phyloP scores from a whole-genome alignment of 2,329 filamentous ascomycete species.

The Mycocentrospora acerina region DNA sequence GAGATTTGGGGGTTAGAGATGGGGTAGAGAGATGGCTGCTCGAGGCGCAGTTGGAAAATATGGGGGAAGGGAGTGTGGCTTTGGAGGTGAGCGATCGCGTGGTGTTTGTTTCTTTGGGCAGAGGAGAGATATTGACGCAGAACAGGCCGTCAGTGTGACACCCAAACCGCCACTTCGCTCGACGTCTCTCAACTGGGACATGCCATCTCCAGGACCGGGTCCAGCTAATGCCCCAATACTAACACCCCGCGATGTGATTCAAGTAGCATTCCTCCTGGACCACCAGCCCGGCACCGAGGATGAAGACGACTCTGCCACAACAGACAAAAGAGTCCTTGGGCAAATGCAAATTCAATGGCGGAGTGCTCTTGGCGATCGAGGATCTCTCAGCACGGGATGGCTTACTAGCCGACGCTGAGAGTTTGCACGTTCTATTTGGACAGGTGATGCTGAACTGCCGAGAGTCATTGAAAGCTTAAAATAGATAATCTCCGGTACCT shows the following conservation, averaged over 20 bases:
- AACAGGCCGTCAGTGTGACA: slow-evolving; percentile 47
- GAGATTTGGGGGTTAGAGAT: slow-evolving; percentile 56
- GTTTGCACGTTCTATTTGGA: too few relatives aligned
- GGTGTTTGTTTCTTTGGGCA: slow-evolving; percentile 1
- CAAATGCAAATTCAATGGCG: slow-evolving; percentile 86
- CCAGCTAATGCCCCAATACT: slow-evolving; percentile 49
- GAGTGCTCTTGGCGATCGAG: slow-evolving; percentile 84
- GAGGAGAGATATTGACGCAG: slow-evolving; percentile 7
- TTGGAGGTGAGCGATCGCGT: slow-evolving; percentile 60
- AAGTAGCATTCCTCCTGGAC: slow-evolving; percentile 65
- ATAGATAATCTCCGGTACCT: too few relatives aligned
- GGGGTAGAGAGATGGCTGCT: slow-evolving; percentile 65
- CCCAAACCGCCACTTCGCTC: slow-evolving; percentile 56
- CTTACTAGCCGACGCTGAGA: slow-evolving; percentile 49
- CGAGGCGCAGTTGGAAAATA: slow-evolving; percentile 95
- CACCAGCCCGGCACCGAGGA: slow-evolving; percentile 52
- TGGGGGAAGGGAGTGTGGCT: slow-evolving; percentile 78
- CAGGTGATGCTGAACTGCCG: too few relatives aligned
- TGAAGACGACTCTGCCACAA: slow-evolving; percentile 40
- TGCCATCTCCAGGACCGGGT: slow-evolving; percentile 36
- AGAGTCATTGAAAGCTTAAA: too few relatives aligned
- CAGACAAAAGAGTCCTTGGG: slow-evolving; percentile 65
- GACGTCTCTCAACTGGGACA: slow-evolving; percentile 58
- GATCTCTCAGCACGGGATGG: slow-evolving; percentile 84
- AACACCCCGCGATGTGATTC: slow-evolving; percentile 63